phyloP scores from a whole-genome alignment of 768 basidiomycete genomes.

The Leccinum rimulosum region DNA sequence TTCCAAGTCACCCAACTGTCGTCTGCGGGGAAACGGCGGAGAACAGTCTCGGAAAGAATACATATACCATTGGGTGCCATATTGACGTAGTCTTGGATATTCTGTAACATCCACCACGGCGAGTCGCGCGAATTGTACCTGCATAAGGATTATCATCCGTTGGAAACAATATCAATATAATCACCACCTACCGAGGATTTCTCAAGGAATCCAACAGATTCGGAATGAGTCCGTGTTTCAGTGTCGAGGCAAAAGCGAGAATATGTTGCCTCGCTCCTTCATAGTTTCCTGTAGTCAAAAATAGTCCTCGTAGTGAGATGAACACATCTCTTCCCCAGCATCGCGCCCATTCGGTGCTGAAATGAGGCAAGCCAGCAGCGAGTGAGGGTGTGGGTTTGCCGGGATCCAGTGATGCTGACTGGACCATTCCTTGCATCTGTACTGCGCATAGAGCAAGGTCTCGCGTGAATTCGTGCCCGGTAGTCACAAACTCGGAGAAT shows the following conservation, averaged over 20 bases:
- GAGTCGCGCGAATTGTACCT: conserved; percentile 97
- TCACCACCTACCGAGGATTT: conserved; percentile 62
- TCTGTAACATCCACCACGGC: conserved; percentile 99
- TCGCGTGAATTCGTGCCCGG: conserved; percentile 87
- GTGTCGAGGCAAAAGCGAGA: conserved; percentile 84
- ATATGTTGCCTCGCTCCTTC: conserved; percentile 87
- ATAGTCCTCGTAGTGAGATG: conserved; percentile 90
- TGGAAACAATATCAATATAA: neutral
- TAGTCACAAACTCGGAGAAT: conserved; percentile 79
- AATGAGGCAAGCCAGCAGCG: conserved; percentile 95
- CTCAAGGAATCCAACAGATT: conserved; percentile 90
- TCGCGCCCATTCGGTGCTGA: conserved; percentile 89
- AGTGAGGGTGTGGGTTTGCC: conserved; percentile 69
- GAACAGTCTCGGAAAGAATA: conserved; percentile 77
- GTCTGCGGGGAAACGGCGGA: conserved; percentile 92
- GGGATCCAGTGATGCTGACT: conserved; percentile 87
- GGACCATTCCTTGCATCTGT: conserved; percentile 90
- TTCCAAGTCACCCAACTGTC: conserved; percentile 95
- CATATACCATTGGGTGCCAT: conserved; percentile 82
- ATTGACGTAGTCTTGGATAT: conserved; percentile 89
- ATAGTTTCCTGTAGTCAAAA: conserved; percentile 90
- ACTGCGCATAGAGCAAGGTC: conserved; percentile 81
- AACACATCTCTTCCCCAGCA: conserved; percentile 97
- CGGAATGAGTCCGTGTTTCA: conserved; percentile 96
- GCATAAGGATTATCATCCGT: neutral